A percentile compares a stretch with the other conserved stretches of the same genome.
phyloP scores from a whole-genome alignment of 352 stramenopile species.

The Globisporangium orthogonon region DNA sequence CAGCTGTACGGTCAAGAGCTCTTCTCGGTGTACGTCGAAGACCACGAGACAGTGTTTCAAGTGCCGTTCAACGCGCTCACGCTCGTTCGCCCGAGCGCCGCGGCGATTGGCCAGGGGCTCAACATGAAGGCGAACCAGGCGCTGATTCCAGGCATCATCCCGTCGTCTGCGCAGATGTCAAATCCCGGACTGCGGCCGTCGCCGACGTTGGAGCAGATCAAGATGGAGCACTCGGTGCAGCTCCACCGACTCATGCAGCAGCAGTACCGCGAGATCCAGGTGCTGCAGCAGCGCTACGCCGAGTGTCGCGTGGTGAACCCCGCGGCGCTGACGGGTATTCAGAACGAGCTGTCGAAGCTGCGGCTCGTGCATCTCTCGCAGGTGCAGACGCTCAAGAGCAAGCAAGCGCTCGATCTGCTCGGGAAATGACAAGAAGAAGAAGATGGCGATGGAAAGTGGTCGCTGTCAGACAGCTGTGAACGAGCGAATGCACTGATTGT shows the following conservation, averaged over 20 bases:
- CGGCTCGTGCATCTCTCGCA: slow-evolving; percentile 80
- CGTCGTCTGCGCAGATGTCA: slow-evolving; percentile 14
- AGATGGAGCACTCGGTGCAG: slow-evolving; percentile 85
- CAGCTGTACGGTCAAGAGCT: slow-evolving; percentile 77
- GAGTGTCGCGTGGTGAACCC: slow-evolving; percentile 70
- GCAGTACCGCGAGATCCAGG: slow-evolving; percentile 83
- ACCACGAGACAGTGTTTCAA: slow-evolving; percentile 77
- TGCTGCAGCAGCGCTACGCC: slow-evolving; percentile 79
- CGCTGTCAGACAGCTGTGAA: background rate
- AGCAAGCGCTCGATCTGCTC: slow-evolving; percentile 70
- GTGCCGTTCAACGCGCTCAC: slow-evolving; percentile 74
- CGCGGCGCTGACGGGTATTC: slow-evolving; percentile 64
- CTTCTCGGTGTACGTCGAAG: slow-evolving; percentile 80
- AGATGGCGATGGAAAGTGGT: too few species aligned
- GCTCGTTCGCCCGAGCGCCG: slow-evolving; percentile 30
- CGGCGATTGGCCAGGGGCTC: slow-evolving; percentile 27
- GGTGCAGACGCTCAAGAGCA: slow-evolving; percentile 83
- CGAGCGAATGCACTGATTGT: slow-evolving; percentile 5
- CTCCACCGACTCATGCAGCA: slow-evolving; percentile 84
- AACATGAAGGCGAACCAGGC: slow-evolving; percentile 32
- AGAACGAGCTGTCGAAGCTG: slow-evolving; percentile 80
- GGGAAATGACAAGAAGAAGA: slow-evolving; percentile 31
- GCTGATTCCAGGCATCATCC: slow-evolving; percentile 17
- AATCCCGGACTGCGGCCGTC: slow-evolving; percentile 15
- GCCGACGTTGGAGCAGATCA: slow-evolving; percentile 54